phyloP scores from a whole-genome alignment of 495 filamentous ascomycete genomes.

The Xylaria acuta region DNA sequence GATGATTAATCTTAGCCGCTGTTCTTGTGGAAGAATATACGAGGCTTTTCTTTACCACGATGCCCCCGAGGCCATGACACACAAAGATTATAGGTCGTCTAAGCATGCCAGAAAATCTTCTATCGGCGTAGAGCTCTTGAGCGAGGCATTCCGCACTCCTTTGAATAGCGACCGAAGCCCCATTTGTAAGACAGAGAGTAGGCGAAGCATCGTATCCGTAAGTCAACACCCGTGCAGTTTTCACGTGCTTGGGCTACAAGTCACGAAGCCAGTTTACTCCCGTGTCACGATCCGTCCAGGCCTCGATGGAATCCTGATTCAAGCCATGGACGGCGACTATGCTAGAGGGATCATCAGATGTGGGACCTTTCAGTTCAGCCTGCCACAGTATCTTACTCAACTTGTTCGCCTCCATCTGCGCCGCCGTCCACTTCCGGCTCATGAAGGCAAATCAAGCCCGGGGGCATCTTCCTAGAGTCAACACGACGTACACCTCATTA shows the following conservation, averaged over 20 bases:
- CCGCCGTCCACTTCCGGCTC: background rate
- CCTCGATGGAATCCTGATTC: slow-evolving; percentile 30
- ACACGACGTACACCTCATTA: background rate
- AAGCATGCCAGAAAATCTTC: slow-evolving; percentile 13
- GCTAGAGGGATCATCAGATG: slow-evolving; percentile 25
- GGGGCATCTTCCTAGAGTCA: background rate
- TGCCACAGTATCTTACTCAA: slow-evolving; percentile 9
- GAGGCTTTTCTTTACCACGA: slow-evolving; percentile 34
- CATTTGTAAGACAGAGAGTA: slow-evolving; percentile 28
- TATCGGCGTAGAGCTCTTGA: slow-evolving; percentile 7
- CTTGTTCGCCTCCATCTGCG: background rate
- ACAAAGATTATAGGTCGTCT: slow-evolving; percentile 36
- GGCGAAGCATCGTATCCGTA: slow-evolving; percentile 38
- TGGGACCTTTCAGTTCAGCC: background rate
- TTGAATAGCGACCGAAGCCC: slow-evolving; percentile 23
- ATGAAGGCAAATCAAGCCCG: slow-evolving; percentile 6
- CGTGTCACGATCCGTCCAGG: slow-evolving; percentile 37
- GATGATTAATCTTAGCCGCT: slow-evolving; percentile 6
- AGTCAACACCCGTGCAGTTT: slow-evolving; percentile 31
- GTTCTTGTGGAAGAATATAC: slow-evolving; percentile 26
- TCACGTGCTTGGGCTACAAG: slow-evolving; percentile 34
- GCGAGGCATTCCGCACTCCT: slow-evolving; percentile 21
- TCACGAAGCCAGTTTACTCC: slow-evolving; percentile 37
- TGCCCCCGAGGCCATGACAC: slow-evolving; percentile 35
- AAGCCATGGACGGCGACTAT: slow-evolving; percentile 43